Evolutionary conservation across 2,329 filamentous ascomycete genomes (phyloP).

Genomic region (Fusarium protoensiforme): DNA sequence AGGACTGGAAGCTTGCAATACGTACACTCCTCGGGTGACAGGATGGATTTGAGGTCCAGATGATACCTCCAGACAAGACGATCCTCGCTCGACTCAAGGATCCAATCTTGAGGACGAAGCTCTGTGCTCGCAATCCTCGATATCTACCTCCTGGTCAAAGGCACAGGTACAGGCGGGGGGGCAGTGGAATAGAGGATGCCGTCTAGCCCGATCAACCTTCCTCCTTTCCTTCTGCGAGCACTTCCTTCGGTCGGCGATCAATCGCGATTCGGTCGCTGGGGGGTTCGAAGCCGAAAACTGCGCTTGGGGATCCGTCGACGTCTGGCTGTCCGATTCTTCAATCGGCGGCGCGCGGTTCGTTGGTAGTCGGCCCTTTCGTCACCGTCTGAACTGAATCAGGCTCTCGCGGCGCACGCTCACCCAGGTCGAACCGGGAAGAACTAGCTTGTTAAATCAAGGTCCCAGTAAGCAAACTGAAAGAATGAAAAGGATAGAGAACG

Average conservation of each 20-base stretch:
- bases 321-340: not conserved
- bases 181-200: constrained; percentile 27
- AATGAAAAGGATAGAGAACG: not conserved
- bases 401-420: constrained; percentile 4
- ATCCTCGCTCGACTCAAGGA: constrained; percentile 33
- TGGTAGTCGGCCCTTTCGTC: not conserved
- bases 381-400: constrained; percentile 14
- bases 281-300: not conserved
- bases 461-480: not conserved
- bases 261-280: constrained; percentile 19
- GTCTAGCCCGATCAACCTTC: constrained; percentile 32
- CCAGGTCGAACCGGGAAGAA: constrained; percentile 11
- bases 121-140: constrained; percentile 66
- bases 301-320: not conserved
- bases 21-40: constrained; percentile 62
- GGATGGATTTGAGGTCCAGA: constrained; percentile 32
- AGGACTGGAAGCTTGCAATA: constrained; percentile 60
- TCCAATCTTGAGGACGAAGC: constrained; percentile 68
- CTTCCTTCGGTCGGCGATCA: constrained; percentile 18
- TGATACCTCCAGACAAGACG: constrained; percentile 34
- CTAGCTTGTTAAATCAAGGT: not conserved
- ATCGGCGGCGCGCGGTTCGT: not conserved
- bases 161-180: constrained; percentile 38
- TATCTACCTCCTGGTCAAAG: constrained; percentile 29
- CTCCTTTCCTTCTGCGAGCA: constrained; percentile 31